Conservation (phyloP, 148 eudicot genomes). For the Camellia lanceoleosa region DNA sequence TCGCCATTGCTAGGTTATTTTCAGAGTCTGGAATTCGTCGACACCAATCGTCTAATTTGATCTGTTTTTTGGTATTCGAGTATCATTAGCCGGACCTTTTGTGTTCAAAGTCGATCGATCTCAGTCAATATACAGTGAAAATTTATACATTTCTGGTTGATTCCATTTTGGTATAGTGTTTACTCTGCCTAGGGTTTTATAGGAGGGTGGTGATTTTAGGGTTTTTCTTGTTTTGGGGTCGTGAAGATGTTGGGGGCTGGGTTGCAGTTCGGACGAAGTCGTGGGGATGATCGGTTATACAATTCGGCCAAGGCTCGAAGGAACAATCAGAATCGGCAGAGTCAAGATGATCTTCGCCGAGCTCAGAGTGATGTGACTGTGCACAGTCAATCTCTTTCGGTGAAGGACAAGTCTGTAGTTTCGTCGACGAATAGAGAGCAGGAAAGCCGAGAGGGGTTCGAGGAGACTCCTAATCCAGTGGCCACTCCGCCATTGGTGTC, state of each 20-base stretch:
- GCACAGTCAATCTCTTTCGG: conserved; percentile 11
- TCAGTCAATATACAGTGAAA: background rate
- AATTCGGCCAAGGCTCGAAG: conserved; percentile 44
- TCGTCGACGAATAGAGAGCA: too few species aligned
- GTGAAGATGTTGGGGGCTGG: conserved; percentile 65
- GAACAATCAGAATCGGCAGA: conserved; percentile 29
- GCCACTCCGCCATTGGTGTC: too few species aligned
- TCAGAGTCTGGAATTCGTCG: background rate
- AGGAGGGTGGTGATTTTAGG: conserved; percentile 4
- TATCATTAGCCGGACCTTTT: conserved; percentile 3
- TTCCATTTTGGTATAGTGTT: background rate
- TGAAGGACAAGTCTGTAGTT: too few species aligned
- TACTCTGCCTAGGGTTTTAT: background rate
- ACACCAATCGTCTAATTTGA: conserved; percentile 12
- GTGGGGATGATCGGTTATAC: conserved; percentile 57
- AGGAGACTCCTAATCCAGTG: too few species aligned
- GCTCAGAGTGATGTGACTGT: conserved; percentile 43
- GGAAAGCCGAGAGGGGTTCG: too few species aligned
- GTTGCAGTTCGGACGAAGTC: conserved; percentile 52
- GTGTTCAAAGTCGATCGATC: background rate
- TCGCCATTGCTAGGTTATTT: conserved; percentile 6
- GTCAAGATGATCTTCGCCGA: conserved; percentile 41
- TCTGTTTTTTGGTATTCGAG: too few species aligned
- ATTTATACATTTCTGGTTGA: background rate
- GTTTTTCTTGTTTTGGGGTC: background rate